phyloP scores from a whole-genome alignment of 352 stramenopile genomes.

The Pythium aphanidermatum region DNA sequence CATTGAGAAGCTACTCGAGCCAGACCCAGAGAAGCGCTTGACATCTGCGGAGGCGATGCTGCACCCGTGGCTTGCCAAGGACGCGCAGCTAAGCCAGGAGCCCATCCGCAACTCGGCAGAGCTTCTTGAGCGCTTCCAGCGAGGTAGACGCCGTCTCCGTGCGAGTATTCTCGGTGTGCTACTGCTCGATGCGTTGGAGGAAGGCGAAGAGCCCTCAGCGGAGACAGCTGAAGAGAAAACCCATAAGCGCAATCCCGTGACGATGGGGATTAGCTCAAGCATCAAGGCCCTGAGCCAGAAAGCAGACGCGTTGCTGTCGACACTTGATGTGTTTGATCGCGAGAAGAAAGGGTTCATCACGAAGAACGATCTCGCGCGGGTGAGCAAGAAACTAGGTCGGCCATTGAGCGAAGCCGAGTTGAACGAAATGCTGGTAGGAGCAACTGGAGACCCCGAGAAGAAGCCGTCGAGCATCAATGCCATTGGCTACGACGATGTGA shows the following conservation, averaged over 20 bases:
- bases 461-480: slow-evolving; percentile 37
- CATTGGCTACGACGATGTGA: slow-evolving; percentile 75
- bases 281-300: slow-evolving; percentile 62
- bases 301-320: slow-evolving; percentile 56
- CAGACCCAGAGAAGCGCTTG: slow-evolving; percentile 54
- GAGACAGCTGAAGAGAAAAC: background rate
- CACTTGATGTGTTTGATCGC: slow-evolving; percentile 69
- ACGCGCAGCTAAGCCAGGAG: slow-evolving; percentile 41
- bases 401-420: slow-evolving; percentile 69
- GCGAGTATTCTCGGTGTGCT: slow-evolving; percentile 75
- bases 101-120: slow-evolving; percentile 67
- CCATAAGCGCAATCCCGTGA: slow-evolving; percentile 21
- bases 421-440: slow-evolving; percentile 79
- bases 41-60: slow-evolving; percentile 56
- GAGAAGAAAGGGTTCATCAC: slow-evolving; percentile 81
- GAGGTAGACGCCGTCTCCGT: slow-evolving; percentile 61
- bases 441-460: slow-evolving; percentile 67
- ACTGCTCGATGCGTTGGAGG: slow-evolving; percentile 49
- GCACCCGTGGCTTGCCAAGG: slow-evolving; percentile 66
- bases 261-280: slow-evolving; percentile 70
- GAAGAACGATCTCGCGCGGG: slow-evolving; percentile 63
- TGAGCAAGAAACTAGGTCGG: slow-evolving; percentile 65
- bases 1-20: slow-evolving; percentile 66
- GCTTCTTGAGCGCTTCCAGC: slow-evolving; percentile 73
- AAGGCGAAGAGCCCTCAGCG: slow-evolving; percentile 25